A percentile compares a stretch with the other conserved stretches of the same genome.
phyloP scores from a whole-genome alignment of 106 monocot genomes.

The Amphibolis antarctica region DNA sequence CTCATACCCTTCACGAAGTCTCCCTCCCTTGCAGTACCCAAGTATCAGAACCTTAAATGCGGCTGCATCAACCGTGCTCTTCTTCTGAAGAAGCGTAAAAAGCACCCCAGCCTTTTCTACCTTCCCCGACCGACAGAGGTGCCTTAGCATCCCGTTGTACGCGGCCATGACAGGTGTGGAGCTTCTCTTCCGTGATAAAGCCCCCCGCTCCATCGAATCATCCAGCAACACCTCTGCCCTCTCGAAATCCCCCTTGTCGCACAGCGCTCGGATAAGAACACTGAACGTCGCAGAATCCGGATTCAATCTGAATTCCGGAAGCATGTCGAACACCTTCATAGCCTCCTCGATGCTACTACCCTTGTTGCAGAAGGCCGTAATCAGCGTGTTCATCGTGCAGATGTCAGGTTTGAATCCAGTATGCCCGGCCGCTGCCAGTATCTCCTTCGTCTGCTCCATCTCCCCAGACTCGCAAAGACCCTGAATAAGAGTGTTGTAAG shows the following conservation, averaged over 20 bases:
- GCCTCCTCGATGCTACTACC: constrained; percentile 43
- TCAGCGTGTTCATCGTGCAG: constrained; percentile 86
- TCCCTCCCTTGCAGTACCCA: constrained; percentile 64
- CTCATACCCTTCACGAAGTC: constrained; percentile 35
- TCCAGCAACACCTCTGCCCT: constrained; percentile 62
- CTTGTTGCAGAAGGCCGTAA: constrained; percentile 33
- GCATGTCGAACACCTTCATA: constrained; percentile 47
- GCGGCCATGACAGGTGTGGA: constrained; percentile 57
- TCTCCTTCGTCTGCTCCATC: constrained; percentile 55
- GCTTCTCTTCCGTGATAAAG: constrained; percentile 35
- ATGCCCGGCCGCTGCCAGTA: constrained; percentile 16
- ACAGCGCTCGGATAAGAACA: constrained; percentile 45
- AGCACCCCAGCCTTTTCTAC: constrained; percentile 52
- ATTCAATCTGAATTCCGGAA: constrained; percentile 46
- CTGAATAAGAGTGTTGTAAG: constrained; percentile 69
- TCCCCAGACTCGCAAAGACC: constrained; percentile 59
- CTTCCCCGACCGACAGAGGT: constrained; percentile 55
- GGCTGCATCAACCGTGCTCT: constrained; percentile 48
- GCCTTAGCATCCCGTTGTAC: constrained; percentile 63
- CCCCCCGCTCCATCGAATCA: constrained; percentile 55
- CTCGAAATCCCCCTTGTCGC: constrained; percentile 29
- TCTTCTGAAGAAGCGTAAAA: constrained; percentile 40
- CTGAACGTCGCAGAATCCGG: constrained; percentile 80
- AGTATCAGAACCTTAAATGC: constrained; percentile 69
- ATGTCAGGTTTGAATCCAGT: constrained; percentile 52